Evolutionary conservation across 768 basidiomycete species (phyloP).

Genomic region (Russula emetica): DNA sequence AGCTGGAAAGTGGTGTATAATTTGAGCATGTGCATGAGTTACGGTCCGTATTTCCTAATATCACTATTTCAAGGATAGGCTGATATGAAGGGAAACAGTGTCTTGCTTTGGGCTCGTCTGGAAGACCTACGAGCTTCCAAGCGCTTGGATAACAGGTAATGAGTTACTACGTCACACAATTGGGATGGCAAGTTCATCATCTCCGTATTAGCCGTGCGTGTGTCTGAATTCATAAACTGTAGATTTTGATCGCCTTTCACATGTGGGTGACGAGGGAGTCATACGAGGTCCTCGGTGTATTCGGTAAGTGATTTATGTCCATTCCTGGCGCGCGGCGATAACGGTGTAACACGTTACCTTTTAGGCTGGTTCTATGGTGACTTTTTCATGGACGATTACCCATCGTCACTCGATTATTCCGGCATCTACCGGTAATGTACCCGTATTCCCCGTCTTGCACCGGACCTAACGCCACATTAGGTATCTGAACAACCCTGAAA

Average conservation of each 20-base stretch:
- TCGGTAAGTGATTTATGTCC: constrained; percentile 50
- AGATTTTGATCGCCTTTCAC: constrained; percentile 84
- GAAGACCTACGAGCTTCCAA: constrained; percentile 82
- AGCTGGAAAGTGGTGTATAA: constrained; percentile 97
- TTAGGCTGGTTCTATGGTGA: constrained; percentile 98
- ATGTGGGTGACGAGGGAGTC: constrained; percentile 88
- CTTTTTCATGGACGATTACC: constrained; percentile 94
- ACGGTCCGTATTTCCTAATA: constrained; percentile 49
- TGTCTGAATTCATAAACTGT: constrained; percentile 14
- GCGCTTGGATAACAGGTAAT: constrained; percentile 83
- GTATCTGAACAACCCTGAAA: constrained; percentile 92
- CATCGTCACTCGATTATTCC: constrained; percentile 85
- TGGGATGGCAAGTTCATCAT: constrained; percentile 59
- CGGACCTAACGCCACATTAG: constrained; percentile 36
- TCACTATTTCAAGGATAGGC: background rate
- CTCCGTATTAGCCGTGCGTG: background rate
- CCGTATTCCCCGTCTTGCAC: background rate
- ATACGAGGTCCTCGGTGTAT: constrained; percentile 89
- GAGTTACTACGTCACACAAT: constrained; percentile 84
- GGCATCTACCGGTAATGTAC: constrained; percentile 82
- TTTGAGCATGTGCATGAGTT: constrained; percentile 90
- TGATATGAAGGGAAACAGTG: constrained; percentile 42
- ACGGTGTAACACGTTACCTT: constrained; percentile 1
- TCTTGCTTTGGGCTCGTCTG: constrained; percentile 84
- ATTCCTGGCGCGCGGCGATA: background rate